Evolutionary conservation across 2,329 filamentous ascomycete species (phyloP), one percentile per base, ranked within the genome.

Genomic region (Alternaria panax): DNA sequence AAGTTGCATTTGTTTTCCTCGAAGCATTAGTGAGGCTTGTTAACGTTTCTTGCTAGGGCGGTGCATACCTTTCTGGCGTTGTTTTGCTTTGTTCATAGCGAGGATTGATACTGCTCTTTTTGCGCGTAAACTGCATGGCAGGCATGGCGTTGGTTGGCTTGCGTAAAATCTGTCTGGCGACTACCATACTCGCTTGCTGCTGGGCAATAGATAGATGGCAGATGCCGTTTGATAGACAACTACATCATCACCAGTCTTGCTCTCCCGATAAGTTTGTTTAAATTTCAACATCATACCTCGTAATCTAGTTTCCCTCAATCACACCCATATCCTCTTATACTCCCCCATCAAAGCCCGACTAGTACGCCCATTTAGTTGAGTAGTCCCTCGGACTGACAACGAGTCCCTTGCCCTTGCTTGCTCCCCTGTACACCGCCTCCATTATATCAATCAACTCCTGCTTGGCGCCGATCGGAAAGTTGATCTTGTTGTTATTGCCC

Each of bases 391-490:
- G 93, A 75, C 92, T 96, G 66, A 97, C 92, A 38, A 97, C 94
- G 66, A 97, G 82, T 88, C 94, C 94, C 56, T 93, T 86, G 0
- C 94, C 94, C 82, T 98, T 98, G 84, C 96, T 97, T 22, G 94
- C 94, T 20, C 94, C 94, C 63, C 92, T 89, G 78, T 97, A 98
- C 66, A 97, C 92, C 1, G 92, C 95, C 83, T 98, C 94, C 73
- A 97, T 88, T n/a, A 98, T 97, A 80, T 98, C 94, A 73, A 98
- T 95, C 71, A 98, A 83, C 81, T 98, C 94, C 78, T 98, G 93
- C 81, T 97, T 97, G 74, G 97, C 92, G 78, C 96, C 92, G 59
- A 95, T 83, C 36, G 94, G 90, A 87, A 92, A 96, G 76, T 96
- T 97, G 69, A 97, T 84, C 79, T 97, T 97, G 80, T 97, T 97